Evolutionary conservation across 768 basidiomycete genomes (phyloP).

Genomic region (Pleurotus sapidus): DNA sequence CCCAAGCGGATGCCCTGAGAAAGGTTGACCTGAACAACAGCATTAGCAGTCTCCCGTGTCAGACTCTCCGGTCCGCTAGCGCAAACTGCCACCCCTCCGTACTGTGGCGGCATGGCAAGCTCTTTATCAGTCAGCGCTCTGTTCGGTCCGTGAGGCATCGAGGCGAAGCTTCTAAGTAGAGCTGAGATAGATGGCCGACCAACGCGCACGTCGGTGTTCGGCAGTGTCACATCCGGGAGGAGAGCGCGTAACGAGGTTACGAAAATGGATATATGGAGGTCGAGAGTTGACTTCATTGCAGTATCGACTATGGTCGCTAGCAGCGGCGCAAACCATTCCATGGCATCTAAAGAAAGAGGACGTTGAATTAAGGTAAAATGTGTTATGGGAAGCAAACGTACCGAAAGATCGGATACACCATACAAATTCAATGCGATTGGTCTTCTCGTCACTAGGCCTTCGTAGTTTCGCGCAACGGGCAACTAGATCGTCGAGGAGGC

Average conservation of each 20-base stretch:
- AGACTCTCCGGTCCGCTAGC: conserved; percentile 78
- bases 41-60: conserved; percentile 71
- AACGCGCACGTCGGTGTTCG: conserved; percentile 56
- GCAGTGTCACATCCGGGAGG: conserved; percentile 60
- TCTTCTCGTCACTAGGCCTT: conserved; percentile 45
- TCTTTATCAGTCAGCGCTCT: conserved; percentile 16
- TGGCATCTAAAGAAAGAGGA: conserved; percentile 23
- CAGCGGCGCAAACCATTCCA: conserved; percentile 40
- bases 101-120: conserved; percentile 3
- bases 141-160: conserved; percentile 11
- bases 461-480: conserved; percentile 53
- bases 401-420: conserved; percentile 81
- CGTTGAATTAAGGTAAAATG: not conserved
- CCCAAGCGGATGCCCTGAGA: conserved; percentile 46
- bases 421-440: conserved; percentile 67
- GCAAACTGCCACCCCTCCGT: conserved; percentile 71
- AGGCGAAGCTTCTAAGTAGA: conserved; percentile 44
- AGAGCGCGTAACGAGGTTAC: conserved; percentile 76
- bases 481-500: conserved; percentile 79
- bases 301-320: conserved; percentile 34
- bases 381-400: conserved; percentile 19
- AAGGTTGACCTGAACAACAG: conserved; percentile 63
- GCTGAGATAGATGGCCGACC: conserved; percentile 44
- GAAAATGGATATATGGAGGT: conserved; percentile 71
- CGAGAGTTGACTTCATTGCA: conserved; percentile 39